Evolutionary conservation across 2,329 filamentous ascomycete genomes (phyloP).

Genomic region (Lachnellula hyalina): DNA sequence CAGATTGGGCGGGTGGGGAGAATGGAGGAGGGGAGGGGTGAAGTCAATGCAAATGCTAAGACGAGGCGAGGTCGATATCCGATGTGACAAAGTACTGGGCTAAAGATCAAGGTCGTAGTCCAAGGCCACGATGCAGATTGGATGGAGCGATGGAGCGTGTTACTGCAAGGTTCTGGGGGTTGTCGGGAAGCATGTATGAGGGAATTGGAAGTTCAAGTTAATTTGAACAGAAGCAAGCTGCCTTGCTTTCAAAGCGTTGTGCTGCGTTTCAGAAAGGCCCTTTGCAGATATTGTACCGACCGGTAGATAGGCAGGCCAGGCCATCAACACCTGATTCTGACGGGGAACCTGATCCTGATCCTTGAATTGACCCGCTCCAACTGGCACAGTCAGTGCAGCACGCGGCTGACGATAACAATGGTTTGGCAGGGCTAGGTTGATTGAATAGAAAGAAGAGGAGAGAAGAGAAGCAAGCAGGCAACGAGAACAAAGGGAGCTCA

Average conservation of each 20-base stretch:
- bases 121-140: conserved; percentile 7
- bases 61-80: conserved; percentile 16
- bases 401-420: background rate
- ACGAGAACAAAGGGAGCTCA: background rate
- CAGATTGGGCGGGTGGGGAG: conserved; percentile 4
- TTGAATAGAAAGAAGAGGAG: too few species aligned
- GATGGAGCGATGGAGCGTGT: conserved; percentile 8
- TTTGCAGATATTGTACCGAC: background rate
- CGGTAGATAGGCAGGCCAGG: background rate
- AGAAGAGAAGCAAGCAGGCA: background rate
- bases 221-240: background rate
- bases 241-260: background rate
- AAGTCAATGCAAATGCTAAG: conserved; percentile 13
- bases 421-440: background rate
- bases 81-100: conserved; percentile 10
- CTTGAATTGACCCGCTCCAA: background rate
- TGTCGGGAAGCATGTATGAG: background rate
- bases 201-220: background rate
- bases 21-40: conserved; percentile 2
- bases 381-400: background rate
- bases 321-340: background rate
- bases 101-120: conserved; percentile 13
- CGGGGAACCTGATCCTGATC: too few species aligned
- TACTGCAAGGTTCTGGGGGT: background rate
- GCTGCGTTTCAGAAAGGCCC: background rate